These are phyloP conservation scores for Penicillium egyptiacum DNA, from an alignment of 495 filamentous ascomycete species.

Conservation along the genomic window DNA sequence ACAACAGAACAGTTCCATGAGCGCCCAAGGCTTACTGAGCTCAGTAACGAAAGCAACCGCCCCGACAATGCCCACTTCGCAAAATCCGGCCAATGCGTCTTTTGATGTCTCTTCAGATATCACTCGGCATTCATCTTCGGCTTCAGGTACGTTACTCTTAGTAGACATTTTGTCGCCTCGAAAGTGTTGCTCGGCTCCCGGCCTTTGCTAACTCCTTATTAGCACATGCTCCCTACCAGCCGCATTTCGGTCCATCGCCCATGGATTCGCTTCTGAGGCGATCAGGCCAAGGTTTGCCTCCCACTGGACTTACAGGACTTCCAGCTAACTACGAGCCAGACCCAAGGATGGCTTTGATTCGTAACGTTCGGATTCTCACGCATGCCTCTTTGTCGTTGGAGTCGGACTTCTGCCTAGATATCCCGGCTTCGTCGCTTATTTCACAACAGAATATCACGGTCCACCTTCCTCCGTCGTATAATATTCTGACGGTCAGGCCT, in stretches of 20 bases:
- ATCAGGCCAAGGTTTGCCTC: conserved; percentile 53
- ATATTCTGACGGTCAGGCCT: conserved; percentile 64
- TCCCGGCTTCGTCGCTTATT: conserved; percentile 59
- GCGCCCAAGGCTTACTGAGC: conserved; percentile 3
- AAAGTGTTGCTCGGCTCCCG: neutral
- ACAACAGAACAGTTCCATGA: conserved; percentile 8
- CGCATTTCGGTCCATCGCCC: conserved; percentile 23
- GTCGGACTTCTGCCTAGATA: conserved; percentile 51
- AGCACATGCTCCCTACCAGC: conserved; percentile 12
- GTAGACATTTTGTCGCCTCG: neutral
- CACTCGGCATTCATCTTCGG: neutral
- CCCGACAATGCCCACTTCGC: conserved; percentile 13
- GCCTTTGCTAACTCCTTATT: conserved; percentile 2
- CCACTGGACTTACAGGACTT: neutral
- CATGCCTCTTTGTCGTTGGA: conserved; percentile 61
- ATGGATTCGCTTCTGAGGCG: conserved; percentile 43
- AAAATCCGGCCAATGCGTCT: neutral
- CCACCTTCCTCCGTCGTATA: conserved; percentile 60
- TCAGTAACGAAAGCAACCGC: conserved; percentile 19
- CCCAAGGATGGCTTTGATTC: conserved; percentile 60
- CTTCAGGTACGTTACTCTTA: neutral
- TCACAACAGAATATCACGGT: conserved; percentile 68
- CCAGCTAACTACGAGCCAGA: conserved; percentile 30
- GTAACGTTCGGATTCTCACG: conserved; percentile 62
- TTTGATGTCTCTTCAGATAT: neutral